phyloP scores from a whole-genome alignment of 2,329 filamentous ascomycete species.

The Penicillium griseofulvum region DNA sequence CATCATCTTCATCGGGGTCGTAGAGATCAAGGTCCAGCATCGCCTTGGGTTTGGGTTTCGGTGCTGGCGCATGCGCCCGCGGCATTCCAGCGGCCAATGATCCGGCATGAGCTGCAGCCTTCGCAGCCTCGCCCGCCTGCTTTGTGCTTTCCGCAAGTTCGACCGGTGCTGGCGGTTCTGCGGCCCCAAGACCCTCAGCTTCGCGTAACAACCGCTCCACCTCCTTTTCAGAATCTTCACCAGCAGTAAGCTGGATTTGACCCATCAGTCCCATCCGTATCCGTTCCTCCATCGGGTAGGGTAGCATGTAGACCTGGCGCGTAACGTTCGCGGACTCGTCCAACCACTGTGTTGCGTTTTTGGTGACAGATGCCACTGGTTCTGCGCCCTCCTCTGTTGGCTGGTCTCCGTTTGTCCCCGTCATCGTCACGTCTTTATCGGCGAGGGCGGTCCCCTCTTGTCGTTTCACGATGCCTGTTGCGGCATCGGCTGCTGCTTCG shows the following conservation, averaged over 20 bases:
- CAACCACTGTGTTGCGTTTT: conserved; percentile 42
- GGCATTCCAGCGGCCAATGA: conserved; percentile 19
- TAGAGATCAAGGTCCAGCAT: conserved; percentile 46
- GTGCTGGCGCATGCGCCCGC: conserved; percentile 16
- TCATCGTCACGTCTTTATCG: conserved; percentile 36
- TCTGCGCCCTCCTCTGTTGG: conserved; percentile 22
- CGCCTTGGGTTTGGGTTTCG: conserved; percentile 41
- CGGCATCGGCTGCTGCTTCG: conserved; percentile 44
- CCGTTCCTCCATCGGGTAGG: conserved; percentile 46
- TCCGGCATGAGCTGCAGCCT: conserved; percentile 32
- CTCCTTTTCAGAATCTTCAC: conserved; percentile 55
- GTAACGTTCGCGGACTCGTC: conserved; percentile 43
- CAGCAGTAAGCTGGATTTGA: conserved; percentile 41
- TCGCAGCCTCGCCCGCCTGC: conserved; percentile 32
- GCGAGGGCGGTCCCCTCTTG: conserved; percentile 14
- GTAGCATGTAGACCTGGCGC: conserved; percentile 42
- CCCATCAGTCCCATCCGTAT: conserved; percentile 48
- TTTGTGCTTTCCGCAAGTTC: conserved; percentile 36
- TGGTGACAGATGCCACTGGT: conserved; percentile 39
- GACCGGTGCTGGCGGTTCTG: conserved; percentile 41
- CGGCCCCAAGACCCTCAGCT: conserved; percentile 53
- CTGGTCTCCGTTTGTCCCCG: conserved; percentile 29
- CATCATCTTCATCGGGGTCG: conserved; percentile 48
- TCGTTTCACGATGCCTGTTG: conserved; percentile 26
- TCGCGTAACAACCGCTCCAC: conserved; percentile 50